These are phyloP conservation scores for Globisporangium barbulae DNA, from an alignment of 352 stramenopile species.

Conservation along the genomic window DNA sequence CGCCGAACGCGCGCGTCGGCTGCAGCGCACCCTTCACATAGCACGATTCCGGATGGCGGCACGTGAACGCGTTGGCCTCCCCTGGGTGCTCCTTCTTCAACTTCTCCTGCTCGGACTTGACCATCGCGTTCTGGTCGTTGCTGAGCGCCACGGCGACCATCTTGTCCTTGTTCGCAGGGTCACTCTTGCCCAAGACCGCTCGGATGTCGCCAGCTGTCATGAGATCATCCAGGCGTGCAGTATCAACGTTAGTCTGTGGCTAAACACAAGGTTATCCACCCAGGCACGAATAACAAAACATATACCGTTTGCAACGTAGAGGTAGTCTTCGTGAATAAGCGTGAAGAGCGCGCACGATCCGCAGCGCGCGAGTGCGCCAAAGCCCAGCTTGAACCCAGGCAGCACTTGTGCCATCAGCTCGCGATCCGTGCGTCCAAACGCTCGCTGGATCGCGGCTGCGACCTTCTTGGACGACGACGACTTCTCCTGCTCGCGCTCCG, in stretches of 20 bases:
- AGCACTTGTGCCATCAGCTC: slow-evolving; percentile 80
- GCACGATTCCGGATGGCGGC: slow-evolving; percentile 88
- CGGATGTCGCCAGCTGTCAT: slow-evolving; percentile 69
- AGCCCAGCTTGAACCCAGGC: slow-evolving; percentile 88
- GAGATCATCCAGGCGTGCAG: background rate
- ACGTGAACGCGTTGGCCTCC: slow-evolving; percentile 90
- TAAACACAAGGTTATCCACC: background rate
- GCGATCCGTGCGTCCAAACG: slow-evolving; percentile 85
- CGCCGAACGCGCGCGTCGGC: slow-evolving; percentile 87
- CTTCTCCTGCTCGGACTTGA: slow-evolving; percentile 83
- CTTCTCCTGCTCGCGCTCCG: slow-evolving; percentile 19
- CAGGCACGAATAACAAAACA: background rate
- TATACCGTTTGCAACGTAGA: slow-evolving; percentile 85
- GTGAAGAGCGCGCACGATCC: slow-evolving; percentile 87
- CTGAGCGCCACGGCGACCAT: slow-evolving; percentile 73
- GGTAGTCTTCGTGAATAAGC: slow-evolving; percentile 62
- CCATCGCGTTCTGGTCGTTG: slow-evolving; percentile 92
- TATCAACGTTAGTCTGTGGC: background rate
- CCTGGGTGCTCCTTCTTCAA: slow-evolving; percentile 82
- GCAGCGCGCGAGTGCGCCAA: slow-evolving; percentile 85
- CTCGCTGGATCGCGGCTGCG: slow-evolving; percentile 67
- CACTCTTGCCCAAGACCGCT: slow-evolving; percentile 62
- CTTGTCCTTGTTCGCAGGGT: slow-evolving; percentile 29
- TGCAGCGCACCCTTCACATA: slow-evolving; percentile 93
- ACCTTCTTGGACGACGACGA: slow-evolving; percentile 46